Evolutionary conservation across 805 yeast genomes (phyloP), one percentile per base, ranked within the genome.

Genomic region (Metschnikowia baotianmanensis): DNA sequence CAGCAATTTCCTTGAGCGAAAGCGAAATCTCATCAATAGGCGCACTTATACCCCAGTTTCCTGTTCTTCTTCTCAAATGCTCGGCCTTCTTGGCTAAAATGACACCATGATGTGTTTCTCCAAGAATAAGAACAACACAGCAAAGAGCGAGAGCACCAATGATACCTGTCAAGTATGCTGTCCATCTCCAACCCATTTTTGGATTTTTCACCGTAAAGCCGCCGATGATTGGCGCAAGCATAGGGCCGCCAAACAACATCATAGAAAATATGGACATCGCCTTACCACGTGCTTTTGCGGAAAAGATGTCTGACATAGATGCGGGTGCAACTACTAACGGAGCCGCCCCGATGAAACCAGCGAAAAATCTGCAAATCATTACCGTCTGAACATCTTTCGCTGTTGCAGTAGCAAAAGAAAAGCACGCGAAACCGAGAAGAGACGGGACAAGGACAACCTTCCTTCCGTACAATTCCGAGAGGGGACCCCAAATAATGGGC

Each of bases 401-500:
- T 3, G 60, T 47, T 10, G 57, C 60, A 4, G 46, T 50, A 3
- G 53, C 56, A 56, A 83, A 84, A 33, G 73, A 71, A 62, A 87
- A 86, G 33, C 76, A 53, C 16, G 74, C 65, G 56, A 77, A 76
- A 1, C 83, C 76, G 30, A 86, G 65, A 4, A 74, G 61, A 5
- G 89, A 77, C 3, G 78, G 47, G 2, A 83, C 48, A 40, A 85
- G 53, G 12, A 86, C 80, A 13, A 74, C 61, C 58, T 77, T 76
- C 61, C 96, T 76, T 40, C 95, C 93, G 50, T 72, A 82, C 26
- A 83, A 55, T 59, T 85, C 95, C n/a, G 91, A 82, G 26, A 85
- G 59, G 4, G 96, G 96, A 19, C 93, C 96, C 88, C 93, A 90
- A 26, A 87, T 55, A 36, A 90, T 70, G 4, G 98, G 98, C 15